Percentiles rank a stretch among this genome's conserved stretches.
Conservation (phyloP, 2,329 filamentous ascomycete species). For the Trichoderma koningii region DNA sequence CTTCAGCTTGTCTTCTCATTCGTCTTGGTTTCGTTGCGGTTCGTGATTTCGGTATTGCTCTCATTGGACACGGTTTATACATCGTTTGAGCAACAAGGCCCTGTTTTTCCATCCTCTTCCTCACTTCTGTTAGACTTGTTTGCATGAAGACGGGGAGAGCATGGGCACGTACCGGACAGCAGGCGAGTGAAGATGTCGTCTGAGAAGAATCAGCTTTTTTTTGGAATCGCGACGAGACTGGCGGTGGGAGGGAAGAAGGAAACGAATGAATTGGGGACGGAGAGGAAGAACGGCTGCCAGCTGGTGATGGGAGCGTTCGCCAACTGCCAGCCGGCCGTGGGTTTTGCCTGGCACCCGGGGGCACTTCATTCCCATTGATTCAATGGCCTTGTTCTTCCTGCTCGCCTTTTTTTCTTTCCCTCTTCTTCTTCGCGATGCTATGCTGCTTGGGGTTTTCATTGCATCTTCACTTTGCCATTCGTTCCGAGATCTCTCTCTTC, state of each 20-base stretch:
- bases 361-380: neutral
- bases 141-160: neutral
- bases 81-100: neutral
- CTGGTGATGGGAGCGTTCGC: conserved; percentile 9
- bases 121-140: neutral
- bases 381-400: neutral
- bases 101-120: neutral
- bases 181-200: neutral
- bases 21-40: neutral
- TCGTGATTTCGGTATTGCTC: neutral
- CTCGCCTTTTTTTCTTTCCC: neutral
- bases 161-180: neutral
- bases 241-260: conserved; percentile 8
- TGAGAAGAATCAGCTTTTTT: neutral
- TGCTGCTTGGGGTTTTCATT: neutral
- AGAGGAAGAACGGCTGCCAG: conserved; percentile 12
- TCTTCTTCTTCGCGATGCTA: neutral
- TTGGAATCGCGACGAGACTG: neutral
- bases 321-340: conserved; percentile 24
- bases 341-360: neutral
- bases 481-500: neutral
- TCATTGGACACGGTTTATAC: conserved; percentile 12
- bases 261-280: neutral
- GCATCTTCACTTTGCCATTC: neutral
- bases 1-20: neutral